phyloP scores from a whole-genome alignment of 169 alveolate genomes.

The Plasmodium relictum region DNA sequence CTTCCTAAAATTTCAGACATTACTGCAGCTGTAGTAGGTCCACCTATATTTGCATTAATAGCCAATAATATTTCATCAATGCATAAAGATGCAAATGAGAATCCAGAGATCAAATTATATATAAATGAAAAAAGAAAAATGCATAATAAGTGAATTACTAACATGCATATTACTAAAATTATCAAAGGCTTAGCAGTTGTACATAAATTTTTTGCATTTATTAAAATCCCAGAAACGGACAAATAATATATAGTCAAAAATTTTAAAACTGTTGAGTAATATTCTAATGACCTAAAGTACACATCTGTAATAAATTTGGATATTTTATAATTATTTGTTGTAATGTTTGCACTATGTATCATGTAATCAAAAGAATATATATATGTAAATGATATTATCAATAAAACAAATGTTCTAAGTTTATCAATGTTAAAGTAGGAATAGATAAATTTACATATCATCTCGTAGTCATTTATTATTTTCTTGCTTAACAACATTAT shows the following conservation, averaged over 20 bases:
- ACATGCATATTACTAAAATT: slow-evolving; percentile 14
- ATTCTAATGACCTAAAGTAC: slow-evolving; percentile 37
- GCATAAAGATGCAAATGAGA: slow-evolving; percentile 4
- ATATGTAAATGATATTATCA: slow-evolving; percentile 29
- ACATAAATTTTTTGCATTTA: slow-evolving; percentile 24
- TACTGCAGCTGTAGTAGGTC: slow-evolving; percentile 55
- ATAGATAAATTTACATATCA: slow-evolving; percentile 5
- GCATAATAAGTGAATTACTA: slow-evolving; percentile 29
- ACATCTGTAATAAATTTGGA: slow-evolving; percentile 6
- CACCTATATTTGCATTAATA: slow-evolving; percentile 71
- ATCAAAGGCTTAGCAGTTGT: slow-evolving; percentile 10
- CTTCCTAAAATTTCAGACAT: slow-evolving; percentile 44
- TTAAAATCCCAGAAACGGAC: slow-evolving; percentile 43
- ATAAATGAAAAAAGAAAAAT: slow-evolving; percentile 30
- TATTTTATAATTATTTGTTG: neutral
- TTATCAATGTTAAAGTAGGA: slow-evolving; percentile 14
- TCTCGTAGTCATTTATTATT: slow-evolving; percentile 9
- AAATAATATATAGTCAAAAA: slow-evolving; percentile 49
- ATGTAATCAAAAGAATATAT: slow-evolving; percentile 4
- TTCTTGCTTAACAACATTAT: slow-evolving; percentile 26
- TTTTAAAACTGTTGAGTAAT: slow-evolving; percentile 52
- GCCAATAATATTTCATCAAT: slow-evolving; percentile 57
- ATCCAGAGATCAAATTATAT: slow-evolving; percentile 6
- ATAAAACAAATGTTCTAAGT: slow-evolving; percentile 19
- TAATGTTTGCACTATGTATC: neutral